Percentiles rank a stretch among this genome's conserved stretches.
These are phyloP conservation scores for Coemansia aciculifera DNA, from an alignment of 192 early-diverging fungal species.

Conservation along the genomic window DNA sequence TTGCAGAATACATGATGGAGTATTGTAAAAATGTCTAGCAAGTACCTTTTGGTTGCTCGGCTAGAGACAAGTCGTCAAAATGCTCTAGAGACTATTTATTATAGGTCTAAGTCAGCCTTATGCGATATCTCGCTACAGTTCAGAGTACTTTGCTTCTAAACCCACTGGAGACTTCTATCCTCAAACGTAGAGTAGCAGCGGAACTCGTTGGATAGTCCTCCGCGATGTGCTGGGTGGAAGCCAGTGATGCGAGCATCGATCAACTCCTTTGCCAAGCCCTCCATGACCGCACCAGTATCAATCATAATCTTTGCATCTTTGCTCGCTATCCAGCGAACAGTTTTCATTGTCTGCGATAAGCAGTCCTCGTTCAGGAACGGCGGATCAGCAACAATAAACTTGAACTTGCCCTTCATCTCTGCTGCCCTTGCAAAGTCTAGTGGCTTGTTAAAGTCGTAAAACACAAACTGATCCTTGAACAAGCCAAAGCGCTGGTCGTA, in stretches of 20 bases:
- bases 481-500: slow-evolving; percentile 73
- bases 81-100: not conserved
- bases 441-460: slow-evolving; percentile 76
- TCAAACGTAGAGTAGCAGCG: slow-evolving; percentile 64
- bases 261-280: slow-evolving; percentile 49
- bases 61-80: not conserved
- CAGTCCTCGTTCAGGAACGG: slow-evolving; percentile 80
- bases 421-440: slow-evolving; percentile 49
- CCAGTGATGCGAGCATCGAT: slow-evolving; percentile 58
- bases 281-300: slow-evolving; percentile 60
- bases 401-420: slow-evolving; percentile 57
- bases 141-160: not conserved
- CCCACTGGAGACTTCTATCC: slow-evolving; percentile 41
- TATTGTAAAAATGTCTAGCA: not conserved
- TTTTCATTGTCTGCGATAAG: slow-evolving; percentile 65
- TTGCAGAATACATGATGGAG: not conserved
- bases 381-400: slow-evolving; percentile 76
- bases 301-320: slow-evolving; percentile 37
- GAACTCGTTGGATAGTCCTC: slow-evolving; percentile 79
- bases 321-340: slow-evolving; percentile 57
- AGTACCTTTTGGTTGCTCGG: not conserved
- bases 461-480: slow-evolving; percentile 66
- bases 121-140: not conserved
- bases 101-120: not conserved
- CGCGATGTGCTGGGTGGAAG: slow-evolving; percentile 65